Percentiles rank a stretch among this genome's conserved stretches.
Evolutionary conservation across 768 basidiomycete species (phyloP).

Genomic region (Mycena belliarum): DNA sequence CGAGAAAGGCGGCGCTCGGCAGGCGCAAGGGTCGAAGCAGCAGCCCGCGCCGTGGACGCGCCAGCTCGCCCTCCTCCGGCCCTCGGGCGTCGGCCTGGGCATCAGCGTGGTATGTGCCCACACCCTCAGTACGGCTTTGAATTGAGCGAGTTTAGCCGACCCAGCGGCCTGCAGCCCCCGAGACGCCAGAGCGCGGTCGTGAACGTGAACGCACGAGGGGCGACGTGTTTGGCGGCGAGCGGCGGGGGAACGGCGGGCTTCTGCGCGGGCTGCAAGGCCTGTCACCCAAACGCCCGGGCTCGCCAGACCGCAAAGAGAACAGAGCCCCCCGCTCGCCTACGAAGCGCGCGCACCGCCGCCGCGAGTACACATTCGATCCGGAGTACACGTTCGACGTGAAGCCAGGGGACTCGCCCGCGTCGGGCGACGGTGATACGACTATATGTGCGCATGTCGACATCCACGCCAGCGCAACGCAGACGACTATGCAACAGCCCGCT

Average conservation of each 20-base stretch:
- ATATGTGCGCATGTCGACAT: not conserved
- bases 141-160: not conserved
- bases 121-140: not conserved
- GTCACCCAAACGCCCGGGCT: slow-evolving; percentile 12
- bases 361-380: not conserved
- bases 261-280: slow-evolving; percentile 15
- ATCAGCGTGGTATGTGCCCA: slow-evolving; percentile 8
- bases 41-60: slow-evolving; percentile 17
- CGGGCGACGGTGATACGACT: not conserved
- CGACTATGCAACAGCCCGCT: not conserved
- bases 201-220: slow-evolving; percentile 4
- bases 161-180: not conserved
- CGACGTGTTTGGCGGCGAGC: not conserved
- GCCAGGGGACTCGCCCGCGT: not conserved
- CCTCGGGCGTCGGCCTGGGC: slow-evolving; percentile 18
- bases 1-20: slow-evolving; percentile 16
- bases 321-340: slow-evolving; percentile 2
- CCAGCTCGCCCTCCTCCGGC: slow-evolving; percentile 8
- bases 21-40: not conserved
- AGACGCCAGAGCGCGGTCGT: slow-evolving; percentile 14
- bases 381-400: not conserved
- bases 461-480: not conserved
- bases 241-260: not conserved
- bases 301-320: slow-evolving; percentile 21
- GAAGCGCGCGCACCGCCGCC: slow-evolving; percentile 7